Evolutionary conservation across 768 basidiomycete species (phyloP).

Genomic region (Asterophora parasitica): DNA sequence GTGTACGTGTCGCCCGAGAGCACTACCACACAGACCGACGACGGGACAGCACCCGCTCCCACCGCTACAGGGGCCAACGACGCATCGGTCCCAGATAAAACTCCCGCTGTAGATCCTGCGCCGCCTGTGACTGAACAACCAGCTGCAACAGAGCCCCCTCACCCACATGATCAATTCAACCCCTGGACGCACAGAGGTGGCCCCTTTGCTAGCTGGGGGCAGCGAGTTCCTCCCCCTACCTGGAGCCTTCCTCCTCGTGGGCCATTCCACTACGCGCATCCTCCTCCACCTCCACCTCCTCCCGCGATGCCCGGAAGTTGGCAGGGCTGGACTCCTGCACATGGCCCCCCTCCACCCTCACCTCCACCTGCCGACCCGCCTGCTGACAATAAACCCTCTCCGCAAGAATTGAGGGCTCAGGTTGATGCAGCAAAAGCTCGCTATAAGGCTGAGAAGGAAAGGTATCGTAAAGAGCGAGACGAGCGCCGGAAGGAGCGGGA

Average conservation of each 20-base stretch:
- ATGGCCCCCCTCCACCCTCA: conserved; percentile 18
- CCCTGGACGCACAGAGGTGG: conserved; percentile 8
- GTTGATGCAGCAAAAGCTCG: conserved; percentile 62
- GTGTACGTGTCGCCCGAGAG: not conserved
- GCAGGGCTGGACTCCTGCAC: conserved; percentile 8
- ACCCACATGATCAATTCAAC: not conserved
- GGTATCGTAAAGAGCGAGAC: conserved; percentile 57
- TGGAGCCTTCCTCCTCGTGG: conserved; percentile 8
- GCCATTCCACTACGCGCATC: not conserved
- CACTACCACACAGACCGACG: not conserved
- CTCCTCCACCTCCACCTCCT: conserved; percentile 10
- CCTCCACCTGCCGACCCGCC: conserved; percentile 10
- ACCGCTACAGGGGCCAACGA: not conserved
- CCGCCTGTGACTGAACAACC: not conserved
- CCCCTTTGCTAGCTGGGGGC: conserved; percentile 8
- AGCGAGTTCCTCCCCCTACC: conserved; percentile 1
- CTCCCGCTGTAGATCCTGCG: too few relatives aligned
- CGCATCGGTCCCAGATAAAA: not conserved
- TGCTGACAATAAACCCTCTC: conserved; percentile 18
- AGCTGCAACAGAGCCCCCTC: not conserved
- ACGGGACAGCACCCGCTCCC: not conserved
- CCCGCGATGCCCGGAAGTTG: conserved; percentile 14
- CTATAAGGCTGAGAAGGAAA: conserved; percentile 70
- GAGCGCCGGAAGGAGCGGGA: conserved; percentile 37
- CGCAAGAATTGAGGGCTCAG: conserved; percentile 38